These are phyloP conservation scores for Backusella liffmaniae DNA, from an alignment of 192 early-diverging fungal genomes.

Conservation along the genomic window DNA sequence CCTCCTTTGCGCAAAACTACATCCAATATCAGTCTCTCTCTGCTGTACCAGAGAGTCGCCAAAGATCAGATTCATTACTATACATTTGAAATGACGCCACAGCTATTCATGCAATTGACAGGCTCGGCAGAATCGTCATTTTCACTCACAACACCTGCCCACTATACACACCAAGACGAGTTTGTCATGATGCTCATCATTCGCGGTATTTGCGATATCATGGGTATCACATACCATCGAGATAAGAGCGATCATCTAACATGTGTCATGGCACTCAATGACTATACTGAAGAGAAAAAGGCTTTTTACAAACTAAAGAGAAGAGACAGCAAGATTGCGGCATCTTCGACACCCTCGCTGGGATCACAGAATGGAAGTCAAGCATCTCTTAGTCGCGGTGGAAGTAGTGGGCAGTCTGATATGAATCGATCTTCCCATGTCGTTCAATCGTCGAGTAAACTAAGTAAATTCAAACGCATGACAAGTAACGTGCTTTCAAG, in stretches of 20 bases:
- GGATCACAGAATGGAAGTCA: slow-evolving; percentile 4
- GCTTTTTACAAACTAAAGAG: slow-evolving; percentile 8
- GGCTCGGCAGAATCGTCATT: not conserved
- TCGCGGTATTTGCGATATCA: slow-evolving; percentile 28
- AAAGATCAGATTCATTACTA: slow-evolving; percentile 31
- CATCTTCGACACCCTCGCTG: not conserved
- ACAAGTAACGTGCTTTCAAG: slow-evolving; percentile 15
- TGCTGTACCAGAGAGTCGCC: slow-evolving; percentile 28
- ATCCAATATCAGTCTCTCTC: slow-evolving; percentile 16
- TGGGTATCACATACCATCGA: slow-evolving; percentile 33
- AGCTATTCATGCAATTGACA: slow-evolving; percentile 4
- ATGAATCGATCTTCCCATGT: slow-evolving; percentile 12
- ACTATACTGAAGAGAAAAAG: slow-evolving; percentile 18
- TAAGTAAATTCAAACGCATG: slow-evolving; percentile 15
- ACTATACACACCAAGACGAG: slow-evolving; percentile 6
- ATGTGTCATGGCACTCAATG: slow-evolving; percentile 25
- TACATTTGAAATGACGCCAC: slow-evolving; percentile 23
- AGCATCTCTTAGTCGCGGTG: slow-evolving; percentile 3
- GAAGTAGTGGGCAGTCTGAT: slow-evolving; percentile 2
- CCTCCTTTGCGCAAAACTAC: slow-evolving; percentile 5
- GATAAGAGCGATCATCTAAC: slow-evolving; percentile 12
- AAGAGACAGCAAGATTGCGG: slow-evolving; percentile 12
- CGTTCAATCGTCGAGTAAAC: not conserved
- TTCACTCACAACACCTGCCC: not conserved
- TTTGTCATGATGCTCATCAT: slow-evolving; percentile 26